These are phyloP conservation scores for Parmales sp. DNA, from an alignment of 108 stramenopile species.

Conservation along the genomic window DNA sequence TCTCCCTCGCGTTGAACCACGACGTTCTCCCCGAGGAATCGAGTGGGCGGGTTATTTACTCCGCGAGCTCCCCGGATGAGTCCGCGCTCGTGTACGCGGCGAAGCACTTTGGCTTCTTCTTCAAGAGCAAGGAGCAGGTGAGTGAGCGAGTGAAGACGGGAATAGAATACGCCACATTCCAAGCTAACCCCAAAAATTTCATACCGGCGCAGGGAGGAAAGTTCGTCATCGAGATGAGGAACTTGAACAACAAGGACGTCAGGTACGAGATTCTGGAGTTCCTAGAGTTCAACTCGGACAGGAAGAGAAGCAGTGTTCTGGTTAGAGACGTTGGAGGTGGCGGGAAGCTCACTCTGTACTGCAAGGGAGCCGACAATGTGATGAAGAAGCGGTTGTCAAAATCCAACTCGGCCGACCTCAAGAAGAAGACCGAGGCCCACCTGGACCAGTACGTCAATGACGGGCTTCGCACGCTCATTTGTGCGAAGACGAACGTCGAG, in stretches of 20 bases:
- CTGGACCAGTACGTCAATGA: constrained; percentile 19
- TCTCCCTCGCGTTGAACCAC: constrained; percentile 8
- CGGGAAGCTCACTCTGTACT: constrained; percentile 23
- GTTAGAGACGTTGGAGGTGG: constrained; percentile 13
- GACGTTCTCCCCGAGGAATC: constrained; percentile 6
- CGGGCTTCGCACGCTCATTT: constrained; percentile 37
- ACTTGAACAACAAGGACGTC: background rate
- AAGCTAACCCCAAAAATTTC: no score
- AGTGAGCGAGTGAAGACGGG: no score
- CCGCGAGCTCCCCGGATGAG: constrained; percentile 47
- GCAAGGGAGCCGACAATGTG: constrained; percentile 55
- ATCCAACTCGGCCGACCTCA: background rate
- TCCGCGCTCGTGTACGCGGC: constrained; percentile 33
- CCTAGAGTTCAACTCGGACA: constrained; percentile 36
- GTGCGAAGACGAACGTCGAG: constrained; percentile 18
- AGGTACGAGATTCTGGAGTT: constrained; percentile 31
- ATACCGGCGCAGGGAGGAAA: constrained; percentile 5
- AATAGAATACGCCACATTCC: no score
- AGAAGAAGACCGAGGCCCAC: constrained; percentile 12
- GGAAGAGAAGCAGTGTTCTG: constrained; percentile 51
- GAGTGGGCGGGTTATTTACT: constrained; percentile 16
- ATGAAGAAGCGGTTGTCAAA: constrained; percentile 25
- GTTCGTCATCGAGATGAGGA: constrained; percentile 4
- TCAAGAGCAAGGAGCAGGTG: constrained; percentile 2
- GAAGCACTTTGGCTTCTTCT: constrained; percentile 9